These are phyloP conservation scores for Novymonas esmeraldas DNA, from an alignment of 208 protist genomes.

Conservation along the genomic window DNA sequence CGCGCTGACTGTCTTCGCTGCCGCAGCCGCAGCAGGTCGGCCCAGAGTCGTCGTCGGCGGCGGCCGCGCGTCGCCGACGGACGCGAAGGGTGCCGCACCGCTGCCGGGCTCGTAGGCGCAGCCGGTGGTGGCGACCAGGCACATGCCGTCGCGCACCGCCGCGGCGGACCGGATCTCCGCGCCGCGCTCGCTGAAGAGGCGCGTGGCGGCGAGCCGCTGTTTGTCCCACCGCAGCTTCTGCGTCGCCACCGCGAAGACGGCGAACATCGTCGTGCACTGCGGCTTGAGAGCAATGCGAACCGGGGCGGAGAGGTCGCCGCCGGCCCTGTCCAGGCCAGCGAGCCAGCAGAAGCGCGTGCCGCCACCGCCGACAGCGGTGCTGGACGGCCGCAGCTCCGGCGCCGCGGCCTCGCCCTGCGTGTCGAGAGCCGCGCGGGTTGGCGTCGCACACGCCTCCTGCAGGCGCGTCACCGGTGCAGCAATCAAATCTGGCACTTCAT, in stretches of 20 bases:
- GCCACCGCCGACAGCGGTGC: not conserved
- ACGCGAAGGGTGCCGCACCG: constrained; percentile 6
- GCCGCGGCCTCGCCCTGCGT: constrained; percentile 9
- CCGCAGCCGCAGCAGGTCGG: not conserved
- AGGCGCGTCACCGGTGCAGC: not conserved
- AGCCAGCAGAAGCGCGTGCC: constrained; percentile 29
- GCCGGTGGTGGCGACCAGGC: constrained; percentile 66
- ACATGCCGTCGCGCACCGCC: constrained; percentile 46
- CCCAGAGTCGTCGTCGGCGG: not conserved
- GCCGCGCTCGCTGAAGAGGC: constrained; percentile 70
- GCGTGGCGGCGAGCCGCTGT: constrained; percentile 33
- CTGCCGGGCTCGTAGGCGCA: constrained; percentile 27
- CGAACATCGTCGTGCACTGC: constrained; percentile 37
- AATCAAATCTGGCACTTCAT: not conserved
- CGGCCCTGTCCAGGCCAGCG: constrained; percentile 7
- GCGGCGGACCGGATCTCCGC: constrained; percentile 53
- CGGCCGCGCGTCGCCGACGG: constrained; percentile 10
- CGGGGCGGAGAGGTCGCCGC: constrained; percentile 9
- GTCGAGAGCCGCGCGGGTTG: constrained; percentile 12
- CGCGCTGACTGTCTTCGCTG: not conserved
- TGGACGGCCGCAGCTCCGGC: constrained; percentile 1
- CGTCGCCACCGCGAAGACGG: constrained; percentile 50
- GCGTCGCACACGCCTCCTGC: not conserved
- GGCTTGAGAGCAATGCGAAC: constrained; percentile 29
- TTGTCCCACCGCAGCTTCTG: constrained; percentile 56